Percentiles rank a stretch among this genome's conserved stretches.
These are phyloP conservation scores for Diaporthe batatas DNA, from an alignment of 2,329 filamentous ascomycete genomes.

Conservation along the genomic window DNA sequence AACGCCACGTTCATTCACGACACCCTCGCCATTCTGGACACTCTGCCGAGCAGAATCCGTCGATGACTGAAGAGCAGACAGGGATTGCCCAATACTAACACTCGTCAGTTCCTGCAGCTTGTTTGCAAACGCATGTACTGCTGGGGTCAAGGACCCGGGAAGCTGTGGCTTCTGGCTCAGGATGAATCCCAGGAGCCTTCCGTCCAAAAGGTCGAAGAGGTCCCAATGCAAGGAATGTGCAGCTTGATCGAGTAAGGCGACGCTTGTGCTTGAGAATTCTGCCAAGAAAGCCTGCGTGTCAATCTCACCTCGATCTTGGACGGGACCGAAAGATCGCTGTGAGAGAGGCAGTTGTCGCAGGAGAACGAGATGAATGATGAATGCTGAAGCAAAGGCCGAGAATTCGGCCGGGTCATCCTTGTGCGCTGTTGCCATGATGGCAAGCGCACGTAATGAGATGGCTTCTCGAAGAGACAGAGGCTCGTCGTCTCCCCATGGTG, in stretches of 20 bases:
- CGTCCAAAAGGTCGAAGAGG: conserved; percentile 47
- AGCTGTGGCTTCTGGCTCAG: conserved; percentile 28
- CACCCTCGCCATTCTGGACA: background rate
- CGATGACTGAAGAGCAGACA: background rate
- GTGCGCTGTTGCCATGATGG: conserved; percentile 40
- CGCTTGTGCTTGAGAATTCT: conserved; percentile 28
- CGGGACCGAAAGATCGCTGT: conserved; percentile 43
- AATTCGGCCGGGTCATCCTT: conserved; percentile 36
- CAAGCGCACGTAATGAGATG: conserved; percentile 43
- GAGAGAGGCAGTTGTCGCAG: conserved; percentile 46
- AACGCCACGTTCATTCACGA: conserved; percentile 46
- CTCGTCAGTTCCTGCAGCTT: conserved; percentile 40
- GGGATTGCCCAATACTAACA: conserved; percentile 5
- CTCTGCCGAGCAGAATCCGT: background rate
- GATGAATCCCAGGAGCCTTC: conserved; percentile 42
- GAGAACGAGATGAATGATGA: conserved; percentile 47
- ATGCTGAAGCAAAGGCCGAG: conserved; percentile 41
- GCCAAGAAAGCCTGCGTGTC: conserved; percentile 27
- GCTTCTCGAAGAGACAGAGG: conserved; percentile 42
- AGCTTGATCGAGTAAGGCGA: conserved; percentile 38
- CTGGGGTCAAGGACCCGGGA: conserved; percentile 27
- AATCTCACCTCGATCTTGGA: background rate
- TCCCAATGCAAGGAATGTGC: conserved; percentile 43
- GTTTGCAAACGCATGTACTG: conserved; percentile 28
- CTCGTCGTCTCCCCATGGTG: conserved; percentile 41